phyloP scores from a whole-genome alignment of 1,139 yeast species.

The Debaryomyces fabryi region DNA sequence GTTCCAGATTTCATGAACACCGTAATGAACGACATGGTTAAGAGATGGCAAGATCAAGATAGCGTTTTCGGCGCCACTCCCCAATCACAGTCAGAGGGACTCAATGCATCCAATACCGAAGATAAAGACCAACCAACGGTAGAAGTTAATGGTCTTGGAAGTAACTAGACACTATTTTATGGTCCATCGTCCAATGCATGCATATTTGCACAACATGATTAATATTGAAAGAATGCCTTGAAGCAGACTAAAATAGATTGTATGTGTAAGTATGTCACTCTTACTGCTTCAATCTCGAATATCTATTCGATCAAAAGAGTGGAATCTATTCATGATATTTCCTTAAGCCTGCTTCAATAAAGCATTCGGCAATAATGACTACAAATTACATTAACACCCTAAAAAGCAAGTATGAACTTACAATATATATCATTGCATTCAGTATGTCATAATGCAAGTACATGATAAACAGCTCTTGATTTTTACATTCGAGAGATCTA shows the following conservation, averaged over 20 bases:
- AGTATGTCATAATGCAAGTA: too few species aligned
- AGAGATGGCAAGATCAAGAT: constrained; percentile 58
- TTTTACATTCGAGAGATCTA: neutral
- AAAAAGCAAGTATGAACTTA: neutral
- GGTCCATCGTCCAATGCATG: neutral
- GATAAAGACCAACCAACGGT: neutral
- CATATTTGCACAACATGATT: neutral
- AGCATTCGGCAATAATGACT: neutral
- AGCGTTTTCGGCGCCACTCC: constrained; percentile 2
- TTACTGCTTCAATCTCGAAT: neutral
- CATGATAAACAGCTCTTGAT: neutral
- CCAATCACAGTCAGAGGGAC: neutral
- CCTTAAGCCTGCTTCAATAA: neutral
- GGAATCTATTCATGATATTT: neutral
- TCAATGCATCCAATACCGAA: neutral
- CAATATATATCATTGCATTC: neutral
- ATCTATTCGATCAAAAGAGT: too few species aligned
- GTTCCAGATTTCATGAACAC: constrained; percentile 61
- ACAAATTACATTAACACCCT: neutral
- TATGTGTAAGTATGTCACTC: neutral
- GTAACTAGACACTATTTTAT: neutral
- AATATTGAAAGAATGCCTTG: neutral
- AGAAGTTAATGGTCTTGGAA: neutral
- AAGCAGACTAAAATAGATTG: neutral
- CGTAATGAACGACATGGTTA: constrained; percentile 76